Evolutionary conservation across 2,329 filamentous ascomycete genomes (phyloP), one percentile per base, ranked within the genome.

Genomic region (Pestalotiopsis sp.): DNA sequence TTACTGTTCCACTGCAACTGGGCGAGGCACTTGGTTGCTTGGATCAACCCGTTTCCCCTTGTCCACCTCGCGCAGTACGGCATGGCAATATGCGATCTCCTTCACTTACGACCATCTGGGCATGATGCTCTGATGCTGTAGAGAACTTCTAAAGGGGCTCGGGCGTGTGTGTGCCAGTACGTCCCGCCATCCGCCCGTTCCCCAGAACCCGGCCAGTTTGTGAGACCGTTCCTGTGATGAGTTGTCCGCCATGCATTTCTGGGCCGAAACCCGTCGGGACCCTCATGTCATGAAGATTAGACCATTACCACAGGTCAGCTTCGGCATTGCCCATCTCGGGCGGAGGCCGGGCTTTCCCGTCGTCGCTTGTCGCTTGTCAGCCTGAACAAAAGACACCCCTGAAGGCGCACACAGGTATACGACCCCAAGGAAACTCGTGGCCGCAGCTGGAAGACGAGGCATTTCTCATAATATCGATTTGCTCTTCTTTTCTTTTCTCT

Each of bases 1-100:
- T 69, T 38, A 26, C 10, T 71, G 71, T 73, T 71, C 71, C 73
- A 74, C 75, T 69, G 70, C 69, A 75, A 70, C 72, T 74, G 75
- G 73, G 74, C 74, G 74, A 75, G 71, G 67, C 44, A 52, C 65
- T 59, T 70, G 65, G 65, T 68, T 68, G 39, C 65, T 59, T 70
- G 65, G 65, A 68, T 68, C 72, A 71, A 67, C 69, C 26, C 35
- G 17, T 35, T 61, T 30, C 30, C 26, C 35, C n/a, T 35, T 35
- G 44, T 52, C 44, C 44, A 17, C 26, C 30, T 35, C 58, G 5
- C 56, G 58, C 35, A 39, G 58, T 26, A 40, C 58, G 38, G 58
- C 56, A 58, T 58, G 56, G 56, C 56, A 9, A 22, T 52, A 52
- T 58, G 56, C 58, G 35, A 61, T 61, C 26, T 38, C 58, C 20